A percentile compares a stretch with the other conserved stretches of the same genome.
phyloP scores from a whole-genome alignment of 768 basidiomycete species.

The Nidularia sp. region DNA sequence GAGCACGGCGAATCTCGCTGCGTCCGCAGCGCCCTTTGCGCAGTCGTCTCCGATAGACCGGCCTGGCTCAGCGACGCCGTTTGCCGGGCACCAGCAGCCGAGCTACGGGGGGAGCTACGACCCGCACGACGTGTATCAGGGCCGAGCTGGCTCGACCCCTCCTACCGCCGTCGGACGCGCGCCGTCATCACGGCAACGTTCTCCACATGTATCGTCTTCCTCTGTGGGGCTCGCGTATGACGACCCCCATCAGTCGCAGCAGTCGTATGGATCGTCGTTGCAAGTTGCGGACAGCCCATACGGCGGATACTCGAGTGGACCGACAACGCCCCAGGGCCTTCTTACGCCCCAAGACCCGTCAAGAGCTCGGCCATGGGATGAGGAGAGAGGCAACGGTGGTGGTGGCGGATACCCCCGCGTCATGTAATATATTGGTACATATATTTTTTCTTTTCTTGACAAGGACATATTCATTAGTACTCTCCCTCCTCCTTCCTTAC shows the following conservation, averaged over 20 bases:
- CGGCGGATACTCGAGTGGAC: conserved; percentile 13
- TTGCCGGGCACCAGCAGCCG: conserved; percentile 6
- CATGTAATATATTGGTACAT: conserved; percentile 18
- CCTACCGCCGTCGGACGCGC: conserved; percentile 9
- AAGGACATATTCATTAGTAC: background rate
- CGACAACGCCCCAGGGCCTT: background rate
- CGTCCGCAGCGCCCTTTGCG: conserved; percentile 55
- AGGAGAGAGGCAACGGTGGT: conserved; percentile 23
- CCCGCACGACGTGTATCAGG: conserved; percentile 53
- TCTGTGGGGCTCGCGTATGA: conserved; percentile 19
- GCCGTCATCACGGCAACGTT: conserved; percentile 9
- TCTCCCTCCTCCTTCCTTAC: background rate
- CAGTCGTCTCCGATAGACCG: conserved; percentile 37
- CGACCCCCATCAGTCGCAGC: conserved; percentile 10
- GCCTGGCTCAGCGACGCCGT: conserved; percentile 11
- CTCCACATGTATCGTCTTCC: conserved; percentile 12
- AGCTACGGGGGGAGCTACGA: conserved; percentile 38
- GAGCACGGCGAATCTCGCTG: conserved; percentile 56
- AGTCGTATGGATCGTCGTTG: background rate
- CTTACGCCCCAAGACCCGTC: conserved; percentile 3
- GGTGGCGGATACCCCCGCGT: conserved; percentile 17
- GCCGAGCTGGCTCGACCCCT: conserved; percentile 32
- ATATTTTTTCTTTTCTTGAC: conserved; percentile 12
- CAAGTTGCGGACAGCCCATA: conserved; percentile 9
- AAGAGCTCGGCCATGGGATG: conserved; percentile 25